Evolutionary conservation across 169 alveolate genomes (phyloP).

Genomic region (Eimeria falciformis): DNA sequence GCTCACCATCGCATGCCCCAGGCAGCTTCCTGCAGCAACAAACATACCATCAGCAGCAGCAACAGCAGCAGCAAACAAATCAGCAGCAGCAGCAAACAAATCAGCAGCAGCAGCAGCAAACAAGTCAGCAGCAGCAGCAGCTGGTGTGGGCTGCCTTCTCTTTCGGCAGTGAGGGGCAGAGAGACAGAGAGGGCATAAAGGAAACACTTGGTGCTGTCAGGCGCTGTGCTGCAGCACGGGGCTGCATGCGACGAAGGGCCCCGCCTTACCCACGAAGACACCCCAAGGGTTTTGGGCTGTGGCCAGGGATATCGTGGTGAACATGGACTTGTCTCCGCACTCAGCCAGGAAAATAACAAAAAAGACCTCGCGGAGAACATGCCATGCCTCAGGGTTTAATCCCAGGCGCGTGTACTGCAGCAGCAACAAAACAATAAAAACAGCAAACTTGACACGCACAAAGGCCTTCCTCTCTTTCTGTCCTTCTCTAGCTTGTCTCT

Average conservation of each 20-base stretch:
- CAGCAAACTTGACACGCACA: background rate
- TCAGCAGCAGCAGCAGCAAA: background rate
- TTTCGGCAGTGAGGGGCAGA: too few relatives aligned
- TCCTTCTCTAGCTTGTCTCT: too few relatives aligned
- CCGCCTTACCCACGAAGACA: slow-evolving; percentile 58
- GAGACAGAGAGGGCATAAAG: too few relatives aligned
- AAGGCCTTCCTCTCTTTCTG: background rate
- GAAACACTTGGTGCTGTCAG: background rate
- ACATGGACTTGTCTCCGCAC: slow-evolving; percentile 76
- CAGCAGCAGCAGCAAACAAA: slow-evolving; percentile 1
- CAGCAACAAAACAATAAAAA: background rate
- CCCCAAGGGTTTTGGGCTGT: slow-evolving; percentile 77
- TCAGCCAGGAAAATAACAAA: slow-evolving; percentile 63
- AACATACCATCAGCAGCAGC: slow-evolving; percentile 31
- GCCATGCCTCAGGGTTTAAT: slow-evolving; percentile 8
- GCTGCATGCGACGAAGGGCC: background rate
- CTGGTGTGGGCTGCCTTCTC: background rate
- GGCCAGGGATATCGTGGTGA: slow-evolving; percentile 72
- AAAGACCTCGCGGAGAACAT: slow-evolving; percentile 46
- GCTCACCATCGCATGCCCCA: slow-evolving; percentile 65
- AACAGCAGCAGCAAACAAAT: background rate
- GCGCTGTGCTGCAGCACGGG: background rate
- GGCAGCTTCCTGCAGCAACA: slow-evolving; percentile 66
- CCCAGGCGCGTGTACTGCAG: slow-evolving; percentile 70
- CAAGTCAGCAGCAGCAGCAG: background rate